These are phyloP conservation scores for Hygrophoropsis aurantiaca DNA, from an alignment of 768 basidiomycete genomes.

Conservation along the genomic window DNA sequence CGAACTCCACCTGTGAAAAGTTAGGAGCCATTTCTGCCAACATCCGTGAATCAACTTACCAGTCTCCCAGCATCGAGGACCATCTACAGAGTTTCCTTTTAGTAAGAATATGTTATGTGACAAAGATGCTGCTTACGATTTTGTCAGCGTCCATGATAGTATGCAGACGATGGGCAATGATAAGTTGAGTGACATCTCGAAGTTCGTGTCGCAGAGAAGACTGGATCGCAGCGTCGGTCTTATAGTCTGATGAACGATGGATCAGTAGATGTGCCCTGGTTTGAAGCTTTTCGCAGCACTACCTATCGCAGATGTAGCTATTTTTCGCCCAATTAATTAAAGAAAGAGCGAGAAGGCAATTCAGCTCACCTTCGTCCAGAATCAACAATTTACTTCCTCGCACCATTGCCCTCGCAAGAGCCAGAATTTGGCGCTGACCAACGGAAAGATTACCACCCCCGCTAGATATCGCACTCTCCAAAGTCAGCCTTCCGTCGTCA, in stretches of 20 bases:
- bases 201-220: slow-evolving; percentile 45
- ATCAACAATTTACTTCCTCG: slow-evolving; percentile 44
- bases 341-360: no score
- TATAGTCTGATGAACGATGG: slow-evolving; percentile 37
- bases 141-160: slow-evolving; percentile 62
- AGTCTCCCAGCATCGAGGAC: slow-evolving; percentile 38
- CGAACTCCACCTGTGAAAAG: slow-evolving; percentile 38
- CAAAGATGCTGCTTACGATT: slow-evolving; percentile 41
- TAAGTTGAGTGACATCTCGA: slow-evolving; percentile 48
- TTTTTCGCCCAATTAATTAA: no score
- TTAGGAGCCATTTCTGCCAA: not conserved
- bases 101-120: no score
- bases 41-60: slow-evolving; percentile 20
- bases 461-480: slow-evolving; percentile 46
- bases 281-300: not conserved
- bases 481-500: slow-evolving; percentile 32
- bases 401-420: slow-evolving; percentile 41
- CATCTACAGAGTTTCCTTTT: slow-evolving; percentile 31
- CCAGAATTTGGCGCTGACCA: slow-evolving; percentile 50
- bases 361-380: slow-evolving; percentile 37
- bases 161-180: slow-evolving; percentile 53
- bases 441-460: slow-evolving; percentile 36
- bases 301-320: slow-evolving; percentile 46
- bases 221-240: slow-evolving; percentile 56
- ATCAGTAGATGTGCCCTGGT: not conserved